Evolutionary conservation across 2,329 filamentous ascomycete genomes (phyloP).

Genomic region (Trichoderma koningii): DNA sequence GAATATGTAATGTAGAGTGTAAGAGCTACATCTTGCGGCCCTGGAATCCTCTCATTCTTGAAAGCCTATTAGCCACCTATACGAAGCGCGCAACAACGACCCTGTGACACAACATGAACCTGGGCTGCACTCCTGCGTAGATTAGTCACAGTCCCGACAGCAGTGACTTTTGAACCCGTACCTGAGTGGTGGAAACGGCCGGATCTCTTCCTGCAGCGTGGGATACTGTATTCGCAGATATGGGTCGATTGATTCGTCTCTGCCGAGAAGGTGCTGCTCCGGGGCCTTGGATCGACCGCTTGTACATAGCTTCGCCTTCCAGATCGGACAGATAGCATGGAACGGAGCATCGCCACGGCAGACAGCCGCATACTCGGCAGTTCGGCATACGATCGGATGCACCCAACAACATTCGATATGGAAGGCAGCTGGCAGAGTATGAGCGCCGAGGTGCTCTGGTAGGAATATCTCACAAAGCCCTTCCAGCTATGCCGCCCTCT

Average conservation of each 20-base stretch:
- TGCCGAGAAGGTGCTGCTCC: neutral
- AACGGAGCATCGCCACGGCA: slow-evolving; percentile 33
- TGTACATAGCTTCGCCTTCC: slow-evolving; percentile 29
- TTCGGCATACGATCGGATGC: neutral
- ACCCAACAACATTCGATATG: neutral
- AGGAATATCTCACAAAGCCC: too few relatives aligned
- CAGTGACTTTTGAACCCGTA: slow-evolving; percentile 38
- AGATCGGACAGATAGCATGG: slow-evolving; percentile 31
- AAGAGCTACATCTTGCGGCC: slow-evolving; percentile 41
- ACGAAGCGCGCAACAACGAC: slow-evolving; percentile 34
- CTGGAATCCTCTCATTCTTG: slow-evolving; percentile 43
- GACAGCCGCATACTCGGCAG: neutral
- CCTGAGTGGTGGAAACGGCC: slow-evolving; percentile 39
- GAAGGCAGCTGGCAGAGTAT: neutral
- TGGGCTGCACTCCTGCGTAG: slow-evolving; percentile 40
- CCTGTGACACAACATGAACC: slow-evolving; percentile 39
- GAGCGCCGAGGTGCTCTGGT: neutral
- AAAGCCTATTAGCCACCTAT: slow-evolving; percentile 37
- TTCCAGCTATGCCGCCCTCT: neutral
- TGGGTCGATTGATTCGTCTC: slow-evolving; percentile 18
- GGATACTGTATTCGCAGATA: slow-evolving; percentile 30
- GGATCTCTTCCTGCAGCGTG: slow-evolving; percentile 31
- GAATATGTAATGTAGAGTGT: too few relatives aligned
- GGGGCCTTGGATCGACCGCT: slow-evolving; percentile 25
- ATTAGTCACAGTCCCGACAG: slow-evolving; percentile 39